Evolutionary conservation across 2,329 filamentous ascomycete species (phyloP), one percentile per base, ranked within the genome.

Genomic region (Nannizzia gypsea): DNA sequence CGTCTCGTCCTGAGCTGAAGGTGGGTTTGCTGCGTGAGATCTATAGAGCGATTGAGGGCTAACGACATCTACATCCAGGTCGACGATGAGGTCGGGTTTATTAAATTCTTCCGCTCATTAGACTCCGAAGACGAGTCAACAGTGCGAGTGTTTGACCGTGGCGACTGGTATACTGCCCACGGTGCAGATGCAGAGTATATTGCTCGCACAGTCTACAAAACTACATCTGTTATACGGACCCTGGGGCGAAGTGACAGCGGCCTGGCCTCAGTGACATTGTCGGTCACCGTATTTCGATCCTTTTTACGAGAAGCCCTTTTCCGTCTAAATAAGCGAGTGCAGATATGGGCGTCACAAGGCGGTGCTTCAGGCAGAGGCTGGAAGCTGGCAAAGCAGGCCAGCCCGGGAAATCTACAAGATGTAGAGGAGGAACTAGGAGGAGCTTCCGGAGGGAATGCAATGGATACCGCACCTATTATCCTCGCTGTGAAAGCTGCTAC

Each of bases 1-100:
- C 60, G 24, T 63, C 62, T 9, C 56, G 62, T 15, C 62, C 62
- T 17, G 62, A 63, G 24, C 55, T 63, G 13, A 63, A 63, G 57
- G 62, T 63, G 59, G 20, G 20, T 28, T 56, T 42, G 22, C 40
- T 57, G n/a, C 44, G 31, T 46, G 8, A 9, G 6, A n/a, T 48
- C n/a, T 20, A 20, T 15, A 24, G 11, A 28, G 15, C 22, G 13
- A 3, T 44, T 28, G 6, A 3, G 44, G 57, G 62, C 63, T 64
- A 46, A 62, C 63, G 59, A 44, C 20, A 38, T 22, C 40, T 31
- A 9, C 60, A n/a, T n/a, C n/a, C n/a, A 91, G 88, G 89, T 97
- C 71, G 95, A 99, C 69, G 93, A 99, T 71, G 93, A 99, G 78
- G 85, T 87, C 70, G 90, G 92, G 66, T 99, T 99, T 79, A 96